phyloP scores from a whole-genome alignment of 1,284 basidiomycete species.

The Termitomyces sp. region DNA sequence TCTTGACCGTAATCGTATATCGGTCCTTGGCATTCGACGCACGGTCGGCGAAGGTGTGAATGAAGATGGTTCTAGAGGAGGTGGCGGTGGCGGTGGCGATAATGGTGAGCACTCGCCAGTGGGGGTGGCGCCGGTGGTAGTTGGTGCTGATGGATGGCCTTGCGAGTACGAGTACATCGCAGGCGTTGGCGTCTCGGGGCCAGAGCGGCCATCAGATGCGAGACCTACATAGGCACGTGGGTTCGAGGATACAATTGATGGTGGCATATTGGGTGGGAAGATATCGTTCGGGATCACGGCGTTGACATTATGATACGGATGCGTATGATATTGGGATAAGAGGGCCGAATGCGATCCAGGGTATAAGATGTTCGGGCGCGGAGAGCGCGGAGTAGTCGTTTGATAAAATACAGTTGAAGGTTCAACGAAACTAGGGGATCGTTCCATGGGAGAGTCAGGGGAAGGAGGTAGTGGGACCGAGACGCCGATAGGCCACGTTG shows the following conservation, averaged over 20 bases:
- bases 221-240: conserved; percentile 19
- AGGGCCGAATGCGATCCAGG: conserved; percentile 36
- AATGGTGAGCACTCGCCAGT: conserved; percentile 23
- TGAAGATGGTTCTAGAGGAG: conserved; percentile 11
- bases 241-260: conserved; percentile 28
- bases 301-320: conserved; percentile 22
- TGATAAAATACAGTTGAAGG: conserved; percentile 57
- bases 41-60: conserved; percentile 7
- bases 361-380: conserved; percentile 35
- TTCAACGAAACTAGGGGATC: conserved; percentile 30
- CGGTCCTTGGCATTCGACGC: conserved; percentile 1
- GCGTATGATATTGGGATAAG: conserved; percentile 32
- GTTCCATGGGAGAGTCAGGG: conserved; percentile 31
- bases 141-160: conserved; percentile 36
- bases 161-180: conserved; percentile 26
- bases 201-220: conserved; percentile 22
- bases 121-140: conserved; percentile 31
- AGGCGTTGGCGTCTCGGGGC: conserved; percentile 39
- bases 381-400: conserved; percentile 36
- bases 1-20: conserved; percentile 12
- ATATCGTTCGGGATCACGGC: conserved; percentile 31
- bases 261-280: conserved; percentile 32
- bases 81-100: neutral
- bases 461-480: conserved; percentile 39
- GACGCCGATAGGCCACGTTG: conserved; percentile 31